Base-by-base conservation (phyloP, 139 green algal species). In the Gonium pectorale region DNA sequence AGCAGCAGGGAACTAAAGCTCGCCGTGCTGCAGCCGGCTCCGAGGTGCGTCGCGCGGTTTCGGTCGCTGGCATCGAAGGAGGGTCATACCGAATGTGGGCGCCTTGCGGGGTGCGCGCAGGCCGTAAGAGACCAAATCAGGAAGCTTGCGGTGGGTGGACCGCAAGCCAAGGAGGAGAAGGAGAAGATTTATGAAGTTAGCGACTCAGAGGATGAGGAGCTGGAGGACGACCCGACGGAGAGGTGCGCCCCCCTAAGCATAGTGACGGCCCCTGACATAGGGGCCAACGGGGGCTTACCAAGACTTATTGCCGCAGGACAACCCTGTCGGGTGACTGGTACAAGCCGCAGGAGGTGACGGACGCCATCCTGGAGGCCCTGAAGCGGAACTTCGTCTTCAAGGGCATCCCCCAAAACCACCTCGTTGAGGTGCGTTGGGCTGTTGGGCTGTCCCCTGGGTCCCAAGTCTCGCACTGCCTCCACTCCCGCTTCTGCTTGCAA, bases 341-440 rank as follows among this genome's bases (percentile, higher is more conserved):
- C n/a, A 89, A 92, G 79, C 78, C 72, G 33, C 88, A 94, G 77
- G 86, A 93, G 70, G 86, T 92, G 3, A 90, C 86, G 24, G 75
- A 89, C n/a, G 75, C 83, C 5, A 90, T 95, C 49, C 82, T 87
- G 13, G 85, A 93, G 40, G 91, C 89, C 0, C 86, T 95, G 33
- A 85, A 92, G 64, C 69, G 56, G 38, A 94, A 90, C 78, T 92
- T 95, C 60, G 84, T 95, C 37, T 95, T 95, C 79, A 94, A 91
- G 51, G 90, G 91, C 64, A 95, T 95, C 40, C 72, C 88, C 0
- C 60, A 91, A 6, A 63, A 83, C 35, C 70, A 93, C 46, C 88
- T 95, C 29, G 63, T 89, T 1, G 85, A 94, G 90, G 89, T 93
- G 49, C 31, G 79, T 41, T 43, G n/a, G n/a, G n/a, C n/a, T n/a